Percentiles rank a stretch among this genome's conserved stretches.
These are phyloP conservation scores for Madurella fahalii DNA, from an alignment of 2,329 filamentous ascomycete species.

Conservation along the genomic window DNA sequence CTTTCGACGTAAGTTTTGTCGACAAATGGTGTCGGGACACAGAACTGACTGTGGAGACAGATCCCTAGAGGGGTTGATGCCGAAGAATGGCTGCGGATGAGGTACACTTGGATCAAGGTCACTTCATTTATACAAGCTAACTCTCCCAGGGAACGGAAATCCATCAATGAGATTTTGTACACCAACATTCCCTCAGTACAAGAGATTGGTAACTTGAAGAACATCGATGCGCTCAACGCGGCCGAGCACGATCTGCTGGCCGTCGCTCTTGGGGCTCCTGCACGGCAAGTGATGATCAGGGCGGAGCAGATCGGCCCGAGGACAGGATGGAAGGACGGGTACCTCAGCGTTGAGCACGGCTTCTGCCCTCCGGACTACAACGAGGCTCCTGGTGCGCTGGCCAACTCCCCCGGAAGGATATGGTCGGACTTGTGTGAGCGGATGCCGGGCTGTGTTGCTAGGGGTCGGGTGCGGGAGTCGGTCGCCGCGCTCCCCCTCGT, in stretches of 20 bases:
- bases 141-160: conserved; percentile 38
- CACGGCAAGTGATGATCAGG: conserved; percentile 49
- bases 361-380: conserved; percentile 50
- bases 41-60: conserved; percentile 28
- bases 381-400: conserved; percentile 43
- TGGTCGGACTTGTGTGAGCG: conserved; percentile 53
- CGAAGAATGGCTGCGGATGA: conserved; percentile 43
- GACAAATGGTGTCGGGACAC: not conserved
- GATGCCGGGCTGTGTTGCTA: conserved; percentile 48
- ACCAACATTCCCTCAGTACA: conserved; percentile 39
- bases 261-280: conserved; percentile 50
- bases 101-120: conserved; percentile 26
- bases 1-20: conserved; percentile 35
- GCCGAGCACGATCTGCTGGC: conserved; percentile 48
- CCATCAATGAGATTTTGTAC: conserved; percentile 47
- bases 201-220: conserved; percentile 39
- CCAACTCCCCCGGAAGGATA: conserved; percentile 46
- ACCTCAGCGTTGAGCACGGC: conserved; percentile 48
- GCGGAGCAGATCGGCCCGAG: conserved; percentile 49
- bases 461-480: conserved; percentile 48
- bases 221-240: conserved; percentile 46
- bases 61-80: conserved; percentile 43
- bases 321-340: conserved; percentile 52
- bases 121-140: not conserved
- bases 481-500: conserved; percentile 46